These are phyloP conservation scores for Areca catechu DNA, from an alignment of 176 grass and related monocot species.

Conservation along the genomic window DNA sequence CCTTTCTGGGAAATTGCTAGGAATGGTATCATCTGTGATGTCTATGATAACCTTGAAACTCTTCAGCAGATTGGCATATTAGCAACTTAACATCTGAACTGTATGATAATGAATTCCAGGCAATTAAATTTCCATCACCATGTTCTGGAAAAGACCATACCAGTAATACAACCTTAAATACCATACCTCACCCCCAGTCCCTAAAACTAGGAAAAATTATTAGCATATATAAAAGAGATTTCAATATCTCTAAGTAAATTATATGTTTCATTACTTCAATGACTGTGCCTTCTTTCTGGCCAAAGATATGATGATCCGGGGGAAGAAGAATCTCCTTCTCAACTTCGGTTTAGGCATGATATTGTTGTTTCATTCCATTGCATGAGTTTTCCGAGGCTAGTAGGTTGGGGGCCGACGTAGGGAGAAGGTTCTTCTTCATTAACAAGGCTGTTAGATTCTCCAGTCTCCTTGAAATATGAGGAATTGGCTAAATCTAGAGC, in stretches of 20 bases:
- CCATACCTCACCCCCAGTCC: too few species aligned
- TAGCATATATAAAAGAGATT: too few species aligned
- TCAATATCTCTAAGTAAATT: background rate
- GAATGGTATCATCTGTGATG: too few species aligned
- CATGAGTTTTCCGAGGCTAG: slow-evolving; percentile 33
- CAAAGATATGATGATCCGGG: slow-evolving; percentile 46
- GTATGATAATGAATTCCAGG: too few species aligned
- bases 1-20: too few species aligned
- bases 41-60: too few species aligned
- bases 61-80: too few species aligned
- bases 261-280: slow-evolving; percentile 24
- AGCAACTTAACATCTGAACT: too few species aligned
- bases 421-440: slow-evolving; percentile 9
- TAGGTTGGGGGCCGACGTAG: background rate
- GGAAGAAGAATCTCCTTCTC: slow-evolving; percentile 35
- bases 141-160: too few species aligned
- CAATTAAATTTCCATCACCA: too few species aligned
- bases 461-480: slow-evolving; percentile 6
- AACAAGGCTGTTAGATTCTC: background rate
- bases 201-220: too few species aligned
- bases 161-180: too few species aligned
- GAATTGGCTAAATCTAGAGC: slow-evolving; percentile 13
- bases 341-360: slow-evolving; percentile 13
- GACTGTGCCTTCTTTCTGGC: slow-evolving; percentile 53
- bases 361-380: slow-evolving; percentile 21